These are phyloP conservation scores for Noccaea caerulescens DNA, from an alignment of 345 rosid species.

Conservation along the genomic window DNA sequence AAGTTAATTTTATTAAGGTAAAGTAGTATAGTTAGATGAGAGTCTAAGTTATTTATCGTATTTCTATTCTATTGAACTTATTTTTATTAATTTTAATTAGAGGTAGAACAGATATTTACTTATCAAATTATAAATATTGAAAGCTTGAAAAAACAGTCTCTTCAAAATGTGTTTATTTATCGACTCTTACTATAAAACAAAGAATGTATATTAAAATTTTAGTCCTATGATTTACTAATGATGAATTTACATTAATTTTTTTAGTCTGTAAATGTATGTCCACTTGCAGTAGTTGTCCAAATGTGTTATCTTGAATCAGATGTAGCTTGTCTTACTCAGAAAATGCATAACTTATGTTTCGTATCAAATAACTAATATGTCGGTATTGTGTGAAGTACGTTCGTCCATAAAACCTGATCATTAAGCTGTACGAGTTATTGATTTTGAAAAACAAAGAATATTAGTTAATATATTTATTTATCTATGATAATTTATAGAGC, in stretches of 20 bases:
- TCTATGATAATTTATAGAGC: conserved; percentile 30
- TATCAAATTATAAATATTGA: too few relatives aligned
- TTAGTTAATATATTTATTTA: conserved; percentile 20
- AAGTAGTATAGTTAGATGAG: neutral
- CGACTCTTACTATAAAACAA: too few relatives aligned
- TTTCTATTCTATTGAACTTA: neutral
- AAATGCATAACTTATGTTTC: too few relatives aligned
- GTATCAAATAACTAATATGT: neutral
- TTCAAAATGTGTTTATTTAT: too few relatives aligned
- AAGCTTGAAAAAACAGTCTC: too few relatives aligned
- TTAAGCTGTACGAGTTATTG: conserved; percentile 16
- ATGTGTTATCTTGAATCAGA: neutral
- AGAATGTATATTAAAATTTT: neutral
- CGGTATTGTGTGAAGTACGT: neutral
- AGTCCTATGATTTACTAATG: neutral
- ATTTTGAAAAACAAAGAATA: conserved; percentile 21
- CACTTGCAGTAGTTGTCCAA: conserved; percentile 5
- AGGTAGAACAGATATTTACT: too few relatives aligned
- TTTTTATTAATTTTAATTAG: too few relatives aligned
- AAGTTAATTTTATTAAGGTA: neutral
- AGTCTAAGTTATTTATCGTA: neutral
- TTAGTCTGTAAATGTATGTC: neutral
- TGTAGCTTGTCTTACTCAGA: neutral
- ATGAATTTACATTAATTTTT: neutral
- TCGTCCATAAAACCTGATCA: conserved; percentile 31